A percentile compares a stretch with the other conserved stretches of the same genome.
Conservation (phyloP, 1,284 basidiomycete species). For the Rhizoctonia solani region DNA sequence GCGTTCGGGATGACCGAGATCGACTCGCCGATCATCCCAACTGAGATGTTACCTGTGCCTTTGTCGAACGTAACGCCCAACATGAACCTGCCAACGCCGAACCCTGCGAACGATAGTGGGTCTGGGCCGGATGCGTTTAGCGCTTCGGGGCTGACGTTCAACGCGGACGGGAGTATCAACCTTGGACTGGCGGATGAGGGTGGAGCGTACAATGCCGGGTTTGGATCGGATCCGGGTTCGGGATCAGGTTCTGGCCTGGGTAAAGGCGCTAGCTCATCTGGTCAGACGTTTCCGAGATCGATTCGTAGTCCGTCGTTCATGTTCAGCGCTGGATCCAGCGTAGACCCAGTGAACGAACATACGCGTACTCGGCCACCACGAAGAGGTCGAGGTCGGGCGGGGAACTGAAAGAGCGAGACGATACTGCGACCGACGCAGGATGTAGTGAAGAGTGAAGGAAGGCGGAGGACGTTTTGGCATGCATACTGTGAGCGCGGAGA, state of each 20-base stretch:
- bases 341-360: neutral
- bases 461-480: slow-evolving; percentile 29
- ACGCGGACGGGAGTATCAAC: slow-evolving; percentile 15
- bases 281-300: no score
- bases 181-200: neutral
- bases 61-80: neutral
- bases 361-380: neutral
- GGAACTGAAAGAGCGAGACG: slow-evolving; percentile 32
- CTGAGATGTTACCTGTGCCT: slow-evolving; percentile 5
- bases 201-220: slow-evolving; percentile 5
- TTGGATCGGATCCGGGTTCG: neutral
- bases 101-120: neutral
- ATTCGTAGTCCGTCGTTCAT: neutral
- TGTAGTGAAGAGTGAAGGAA: slow-evolving; percentile 9
- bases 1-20: slow-evolving; percentile 17
- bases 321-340: neutral
- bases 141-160: slow-evolving; percentile 4
- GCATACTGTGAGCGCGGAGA: slow-evolving; percentile 18
- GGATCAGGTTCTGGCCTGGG: neutral
- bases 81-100: neutral
- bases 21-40: slow-evolving; percentile 16
- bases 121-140: neutral
- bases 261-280: no score
- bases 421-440: slow-evolving; percentile 25
- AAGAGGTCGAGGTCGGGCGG: slow-evolving; percentile 20